Conservation (phyloP, 2,329 filamentous ascomycete genomes). For the Claviceps arundinis region DNA sequence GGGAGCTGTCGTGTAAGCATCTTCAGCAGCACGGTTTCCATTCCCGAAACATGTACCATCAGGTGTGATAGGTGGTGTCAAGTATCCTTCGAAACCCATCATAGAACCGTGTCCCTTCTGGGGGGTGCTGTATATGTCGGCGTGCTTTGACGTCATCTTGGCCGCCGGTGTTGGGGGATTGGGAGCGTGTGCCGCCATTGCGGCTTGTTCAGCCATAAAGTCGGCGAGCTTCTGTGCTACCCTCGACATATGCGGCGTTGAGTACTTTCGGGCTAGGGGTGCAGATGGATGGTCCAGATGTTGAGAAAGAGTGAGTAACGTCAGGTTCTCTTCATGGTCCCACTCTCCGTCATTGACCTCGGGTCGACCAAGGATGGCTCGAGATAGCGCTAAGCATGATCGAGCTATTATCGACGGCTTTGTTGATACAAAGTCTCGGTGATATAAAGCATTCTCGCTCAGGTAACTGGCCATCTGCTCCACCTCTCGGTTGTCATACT, state of each 20-base stretch:
- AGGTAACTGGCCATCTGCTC: constrained; percentile 94
- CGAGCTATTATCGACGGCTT: constrained; percentile 84
- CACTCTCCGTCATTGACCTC: constrained; percentile 67
- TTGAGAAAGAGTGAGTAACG: constrained; percentile 45
- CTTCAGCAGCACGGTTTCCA: constrained; percentile 26
- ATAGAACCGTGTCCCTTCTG: constrained; percentile 57
- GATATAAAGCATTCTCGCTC: constrained; percentile 87
- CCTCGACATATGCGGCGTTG: constrained; percentile 36
- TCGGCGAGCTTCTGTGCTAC: constrained; percentile 43
- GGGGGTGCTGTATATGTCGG: constrained; percentile 61
- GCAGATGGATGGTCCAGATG: constrained; percentile 45
- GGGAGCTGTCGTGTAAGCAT: constrained; percentile 33
- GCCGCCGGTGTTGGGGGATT: constrained; percentile 48
- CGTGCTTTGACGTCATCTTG: constrained; percentile 38
- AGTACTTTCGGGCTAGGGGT: constrained; percentile 47
- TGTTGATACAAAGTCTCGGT: constrained; percentile 91
- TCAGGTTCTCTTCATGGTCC: constrained; percentile 58
- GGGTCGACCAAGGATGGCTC: constrained; percentile 70
- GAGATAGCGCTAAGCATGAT: constrained; percentile 71
- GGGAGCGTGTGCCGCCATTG: constrained; percentile 34
- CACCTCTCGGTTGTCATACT: constrained; percentile 66
- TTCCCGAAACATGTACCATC: constrained; percentile 47
- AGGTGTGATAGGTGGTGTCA: constrained; percentile 77
- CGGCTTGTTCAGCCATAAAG: constrained; percentile 46
- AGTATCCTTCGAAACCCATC: constrained; percentile 59